Percentiles rank a stretch among this genome's conserved stretches.
phyloP scores from a whole-genome alignment of 768 basidiomycete species.

The Pleurotus djamor region DNA sequence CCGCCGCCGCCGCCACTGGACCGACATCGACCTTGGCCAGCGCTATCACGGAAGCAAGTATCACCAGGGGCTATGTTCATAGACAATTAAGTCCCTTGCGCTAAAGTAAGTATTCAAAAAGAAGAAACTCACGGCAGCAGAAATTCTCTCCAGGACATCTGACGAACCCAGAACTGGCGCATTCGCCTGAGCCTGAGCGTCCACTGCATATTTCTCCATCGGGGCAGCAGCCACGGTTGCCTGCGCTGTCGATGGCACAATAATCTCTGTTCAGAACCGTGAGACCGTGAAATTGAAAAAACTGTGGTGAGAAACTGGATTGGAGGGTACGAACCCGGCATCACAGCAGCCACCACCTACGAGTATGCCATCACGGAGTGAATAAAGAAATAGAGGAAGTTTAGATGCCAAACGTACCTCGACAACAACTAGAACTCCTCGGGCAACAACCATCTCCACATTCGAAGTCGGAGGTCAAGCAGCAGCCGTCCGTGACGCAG shows the following conservation, averaged over 20 bases:
- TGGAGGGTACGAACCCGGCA: neutral
- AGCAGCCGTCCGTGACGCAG: no score
- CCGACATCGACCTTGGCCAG: neutral
- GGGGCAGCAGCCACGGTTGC: neutral
- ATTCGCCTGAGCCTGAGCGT: neutral
- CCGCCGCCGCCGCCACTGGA: neutral
- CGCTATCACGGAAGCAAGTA: neutral
- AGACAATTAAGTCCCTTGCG: neutral
- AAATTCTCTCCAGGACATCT: neutral
- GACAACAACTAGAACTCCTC: neutral
- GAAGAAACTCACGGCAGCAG: neutral
- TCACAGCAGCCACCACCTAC: conserved; percentile 1
- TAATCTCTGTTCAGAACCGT: neutral
- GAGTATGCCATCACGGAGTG: neutral
- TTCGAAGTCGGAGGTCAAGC: no score
- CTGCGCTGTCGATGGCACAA: neutral
- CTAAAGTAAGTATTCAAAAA: neutral
- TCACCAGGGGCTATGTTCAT: neutral
- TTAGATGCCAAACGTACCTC: no score
- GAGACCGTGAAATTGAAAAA: no score
- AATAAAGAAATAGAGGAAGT: no score
- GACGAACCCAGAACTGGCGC: neutral
- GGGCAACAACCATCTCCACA: no score
- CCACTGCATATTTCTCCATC: neutral
- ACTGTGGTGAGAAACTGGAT: neutral